phyloP scores from a whole-genome alignment of 2,329 filamentous ascomycete genomes.

The Colletotrichum siamense region DNA sequence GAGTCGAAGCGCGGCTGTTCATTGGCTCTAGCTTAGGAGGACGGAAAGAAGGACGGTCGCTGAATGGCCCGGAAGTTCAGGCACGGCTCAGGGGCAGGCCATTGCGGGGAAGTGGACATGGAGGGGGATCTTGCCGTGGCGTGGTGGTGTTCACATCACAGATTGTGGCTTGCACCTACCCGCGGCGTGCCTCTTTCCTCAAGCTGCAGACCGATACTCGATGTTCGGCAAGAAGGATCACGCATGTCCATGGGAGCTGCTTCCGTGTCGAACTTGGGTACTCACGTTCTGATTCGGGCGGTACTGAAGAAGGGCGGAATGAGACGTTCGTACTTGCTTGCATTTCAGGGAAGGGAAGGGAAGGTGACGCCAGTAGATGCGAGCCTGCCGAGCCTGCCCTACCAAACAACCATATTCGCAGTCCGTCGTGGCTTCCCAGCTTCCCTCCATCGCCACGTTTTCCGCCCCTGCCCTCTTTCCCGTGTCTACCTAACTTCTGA shows the following conservation, averaged over 20 bases:
- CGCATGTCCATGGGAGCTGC: neutral
- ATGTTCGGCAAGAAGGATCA: neutral
- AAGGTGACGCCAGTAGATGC: neutral
- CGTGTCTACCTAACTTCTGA: neutral
- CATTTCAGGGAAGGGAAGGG: neutral
- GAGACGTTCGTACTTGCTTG: neutral
- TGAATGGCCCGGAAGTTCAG: neutral
- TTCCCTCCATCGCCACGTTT: neutral
- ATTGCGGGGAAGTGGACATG: neutral
- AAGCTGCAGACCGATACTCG: neutral
- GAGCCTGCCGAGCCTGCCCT: neutral
- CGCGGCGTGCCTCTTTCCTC: neutral
- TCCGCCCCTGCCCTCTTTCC: neutral
- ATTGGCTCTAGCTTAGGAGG: neutral
- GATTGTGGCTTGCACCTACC: neutral
- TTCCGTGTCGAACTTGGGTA: neutral
- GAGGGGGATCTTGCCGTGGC: neutral
- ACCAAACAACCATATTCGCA: neutral
- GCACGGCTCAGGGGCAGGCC: constrained; percentile 10
- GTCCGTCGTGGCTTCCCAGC: neutral
- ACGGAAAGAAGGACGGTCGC: neutral
- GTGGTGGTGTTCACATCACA: neutral
- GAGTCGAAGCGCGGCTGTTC: neutral
- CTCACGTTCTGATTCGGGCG: neutral
- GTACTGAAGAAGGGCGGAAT: neutral